A percentile compares a stretch with the other conserved stretches of the same genome.
Evolutionary conservation across 75 land plant species (phyloP).

Genomic region (Pinus tabuliformis): DNA sequence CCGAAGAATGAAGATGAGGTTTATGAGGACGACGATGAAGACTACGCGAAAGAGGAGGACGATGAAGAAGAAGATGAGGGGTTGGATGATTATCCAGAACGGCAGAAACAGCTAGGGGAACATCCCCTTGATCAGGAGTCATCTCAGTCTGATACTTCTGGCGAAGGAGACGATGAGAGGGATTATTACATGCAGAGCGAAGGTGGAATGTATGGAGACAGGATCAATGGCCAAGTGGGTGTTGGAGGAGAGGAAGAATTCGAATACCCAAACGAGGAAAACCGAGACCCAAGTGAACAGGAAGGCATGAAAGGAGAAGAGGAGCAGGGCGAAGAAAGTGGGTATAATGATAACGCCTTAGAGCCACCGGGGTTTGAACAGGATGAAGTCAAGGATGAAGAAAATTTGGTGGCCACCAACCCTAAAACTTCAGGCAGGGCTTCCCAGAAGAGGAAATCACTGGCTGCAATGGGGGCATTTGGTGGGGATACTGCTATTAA

Average conservation of each 20-base stretch:
- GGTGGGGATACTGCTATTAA: constrained; percentile 4
- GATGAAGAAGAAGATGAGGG: neutral
- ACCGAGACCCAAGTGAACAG: neutral
- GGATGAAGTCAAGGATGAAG: neutral
- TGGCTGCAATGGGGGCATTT: constrained; percentile 17
- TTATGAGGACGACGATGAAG: neutral
- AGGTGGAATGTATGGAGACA: neutral
- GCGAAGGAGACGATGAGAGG: neutral
- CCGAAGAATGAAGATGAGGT: too few relatives aligned
- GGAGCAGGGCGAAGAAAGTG: constrained; percentile 1
- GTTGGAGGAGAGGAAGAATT: neutral
- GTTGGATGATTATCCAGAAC: constrained; percentile 4
- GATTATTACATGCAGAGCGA: neutral
- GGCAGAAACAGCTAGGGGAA: neutral
- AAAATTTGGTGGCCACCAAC: neutral
- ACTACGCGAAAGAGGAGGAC: too few relatives aligned
- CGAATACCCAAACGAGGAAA: neutral
- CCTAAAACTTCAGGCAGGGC: neutral
- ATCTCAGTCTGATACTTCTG: neutral
- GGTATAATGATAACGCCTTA: constrained; percentile 1
- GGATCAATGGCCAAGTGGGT: neutral
- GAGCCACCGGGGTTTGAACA: neutral
- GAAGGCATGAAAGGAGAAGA: too few relatives aligned
- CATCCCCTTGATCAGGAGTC: neutral
- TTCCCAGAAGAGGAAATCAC: constrained; percentile 10